A percentile compares a stretch with the other conserved stretches of the same genome.
Evolutionary conservation across 371 early-diverging fungal genomes (phyloP).

Genomic region (Mucor mucedo): DNA sequence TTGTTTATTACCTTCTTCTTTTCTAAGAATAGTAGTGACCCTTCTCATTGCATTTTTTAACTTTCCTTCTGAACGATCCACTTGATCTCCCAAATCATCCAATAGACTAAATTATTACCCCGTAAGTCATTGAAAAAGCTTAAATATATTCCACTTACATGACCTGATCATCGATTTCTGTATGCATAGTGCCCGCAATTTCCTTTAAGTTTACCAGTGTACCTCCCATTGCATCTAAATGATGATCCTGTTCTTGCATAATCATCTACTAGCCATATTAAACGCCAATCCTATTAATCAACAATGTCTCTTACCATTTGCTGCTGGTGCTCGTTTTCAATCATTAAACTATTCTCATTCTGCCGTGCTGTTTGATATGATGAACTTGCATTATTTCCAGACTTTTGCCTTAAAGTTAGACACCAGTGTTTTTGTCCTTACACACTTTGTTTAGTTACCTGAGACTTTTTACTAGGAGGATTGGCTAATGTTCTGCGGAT

Average conservation of each 20-base stretch:
- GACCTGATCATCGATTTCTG: conserved; percentile 65
- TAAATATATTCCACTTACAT: conserved; percentile 35
- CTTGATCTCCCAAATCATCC: conserved; percentile 65
- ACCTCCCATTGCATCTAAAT: conserved; percentile 63
- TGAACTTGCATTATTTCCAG: conserved; percentile 8
- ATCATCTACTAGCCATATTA: conserved; percentile 38
- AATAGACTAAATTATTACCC: conserved; percentile 42
- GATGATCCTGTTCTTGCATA: conserved; percentile 67
- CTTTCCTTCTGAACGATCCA: conserved; percentile 57
- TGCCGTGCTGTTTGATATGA: conserved; percentile 32
- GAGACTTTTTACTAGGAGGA: conserved; percentile 32
- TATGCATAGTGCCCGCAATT: conserved; percentile 67
- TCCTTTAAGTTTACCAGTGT: conserved; percentile 65
- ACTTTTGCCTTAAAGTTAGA: background rate
- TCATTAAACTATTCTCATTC: conserved; percentile 43
- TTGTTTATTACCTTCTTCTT: conserved; percentile 60
- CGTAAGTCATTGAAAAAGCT: background rate
- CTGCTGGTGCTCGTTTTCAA: conserved; percentile 44
- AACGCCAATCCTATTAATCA: background rate
- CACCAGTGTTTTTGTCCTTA: background rate
- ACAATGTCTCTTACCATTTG: conserved; percentile 33
- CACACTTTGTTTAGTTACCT: background rate
- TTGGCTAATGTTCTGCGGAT: conserved; percentile 52
- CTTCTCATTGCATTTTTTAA: conserved; percentile 61
- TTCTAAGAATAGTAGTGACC: conserved; percentile 58